Evolutionary conservation across 768 basidiomycete genomes (phyloP), one percentile per base, ranked within the genome.

Genomic region (Leccinum rimulosum): DNA sequence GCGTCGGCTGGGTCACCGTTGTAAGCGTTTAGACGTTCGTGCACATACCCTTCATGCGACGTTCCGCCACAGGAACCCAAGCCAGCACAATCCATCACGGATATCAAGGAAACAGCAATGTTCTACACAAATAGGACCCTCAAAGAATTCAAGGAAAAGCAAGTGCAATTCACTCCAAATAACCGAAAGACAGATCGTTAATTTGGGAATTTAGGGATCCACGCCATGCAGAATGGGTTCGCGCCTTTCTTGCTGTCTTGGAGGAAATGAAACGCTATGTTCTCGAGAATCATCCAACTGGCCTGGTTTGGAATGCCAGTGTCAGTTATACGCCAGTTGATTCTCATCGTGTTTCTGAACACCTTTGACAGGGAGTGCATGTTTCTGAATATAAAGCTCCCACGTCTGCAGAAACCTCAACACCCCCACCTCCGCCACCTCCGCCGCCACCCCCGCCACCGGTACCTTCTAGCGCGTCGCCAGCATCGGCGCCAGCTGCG

Each of bases 91-190:
- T 88, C 82, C 63, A 79, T 98, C n/a, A 77, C 74, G 17, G 92
- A 95, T 52, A 83, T 89, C 73, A 95, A 91, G 74, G 94, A 98
- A 27, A 84, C 91, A 4, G 84, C 88, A 11, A 81, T 84, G 68
- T 99, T 93, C 76, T 98, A 93, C 72, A 87, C 87, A 2, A 93
- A 97, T 74, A 85, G 87, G 59, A 82, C 98, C 50, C 87, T 94
- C 74, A 93, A 94, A 73, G 93, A 95, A 62, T 93, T 83, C 80
- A 98, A 93, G 73, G 91, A 93, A 7, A 93, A 92, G 96, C 94
- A 60, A 58, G 89, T 69, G 3, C 62, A 12, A 38, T 48, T 48
- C 22, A 6, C 15, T 43, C 43, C 3, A 25, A 40, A 50, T 38
- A 19, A 54, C 30, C 25, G 38, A 30, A 48, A 53, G 36, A 53